phyloP scores from a whole-genome alignment of 169 alveolate species.

The Plasmodium vinckei region DNA sequence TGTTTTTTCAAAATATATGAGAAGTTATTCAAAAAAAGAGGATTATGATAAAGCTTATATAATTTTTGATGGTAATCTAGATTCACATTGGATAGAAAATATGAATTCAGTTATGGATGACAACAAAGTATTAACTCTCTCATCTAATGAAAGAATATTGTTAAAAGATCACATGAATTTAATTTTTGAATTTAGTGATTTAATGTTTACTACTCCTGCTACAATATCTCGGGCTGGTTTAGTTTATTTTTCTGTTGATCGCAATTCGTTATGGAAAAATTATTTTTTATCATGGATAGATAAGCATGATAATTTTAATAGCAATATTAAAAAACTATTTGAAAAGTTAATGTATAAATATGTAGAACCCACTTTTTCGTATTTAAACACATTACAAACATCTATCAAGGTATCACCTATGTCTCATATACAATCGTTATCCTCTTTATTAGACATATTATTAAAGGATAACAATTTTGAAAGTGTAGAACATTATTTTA shows the following conservation, averaged over 20 bases:
- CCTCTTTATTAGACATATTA: conserved; percentile 75
- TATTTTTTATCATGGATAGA: conserved; percentile 95
- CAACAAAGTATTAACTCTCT: conserved; percentile 94
- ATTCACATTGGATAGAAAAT: conserved; percentile 97
- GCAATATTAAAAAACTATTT: conserved; percentile 90
- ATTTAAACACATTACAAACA: conserved; percentile 90
- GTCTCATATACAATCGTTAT: conserved; percentile 72
- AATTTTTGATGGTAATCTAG: conserved; percentile 96
- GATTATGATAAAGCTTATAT: conserved; percentile 94
- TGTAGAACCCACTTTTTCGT: conserved; percentile 91
- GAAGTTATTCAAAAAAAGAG: conserved; percentile 88
- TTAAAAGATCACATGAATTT: conserved; percentile 96
- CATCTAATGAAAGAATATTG: conserved; percentile 96
- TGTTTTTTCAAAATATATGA: conserved; percentile 92
- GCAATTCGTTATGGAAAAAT: conserved; percentile 95
- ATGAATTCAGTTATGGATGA: conserved; percentile 97
- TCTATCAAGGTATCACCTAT: conserved; percentile 72
- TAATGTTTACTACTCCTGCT: conserved; percentile 97
- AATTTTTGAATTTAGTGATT: conserved; percentile 97
- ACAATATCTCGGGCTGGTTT: conserved; percentile 98
- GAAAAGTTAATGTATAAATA: conserved; percentile 92
- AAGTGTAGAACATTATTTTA: conserved; percentile 93
- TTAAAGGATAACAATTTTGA: conserved; percentile 90
- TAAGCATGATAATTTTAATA: conserved; percentile 85
- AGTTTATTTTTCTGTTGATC: conserved; percentile 92